Evolutionary conservation across 176 grass and related monocot species (phyloP).

Genomic region (bread wheat (Triticum aestivum)): DNA sequence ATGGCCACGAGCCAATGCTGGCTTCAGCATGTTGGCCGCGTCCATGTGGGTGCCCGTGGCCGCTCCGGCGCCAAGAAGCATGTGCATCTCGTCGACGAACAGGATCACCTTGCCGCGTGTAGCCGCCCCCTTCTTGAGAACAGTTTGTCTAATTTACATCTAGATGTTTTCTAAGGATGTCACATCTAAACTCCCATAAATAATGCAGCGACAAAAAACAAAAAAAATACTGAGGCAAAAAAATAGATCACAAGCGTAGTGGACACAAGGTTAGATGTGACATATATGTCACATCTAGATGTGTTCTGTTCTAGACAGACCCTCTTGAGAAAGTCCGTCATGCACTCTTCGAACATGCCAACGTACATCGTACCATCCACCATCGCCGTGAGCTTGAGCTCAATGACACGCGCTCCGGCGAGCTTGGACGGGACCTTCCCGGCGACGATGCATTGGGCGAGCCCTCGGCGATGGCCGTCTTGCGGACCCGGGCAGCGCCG

Average conservation of each 20-base stretch:
- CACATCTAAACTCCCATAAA: too few relatives aligned
- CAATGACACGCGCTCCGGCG: background rate
- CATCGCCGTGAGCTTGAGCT: background rate
- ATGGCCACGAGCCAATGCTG: background rate
- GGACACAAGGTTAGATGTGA: too few relatives aligned
- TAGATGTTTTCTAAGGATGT: too few relatives aligned
- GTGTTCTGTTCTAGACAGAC: too few relatives aligned
- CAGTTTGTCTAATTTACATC: too few relatives aligned
- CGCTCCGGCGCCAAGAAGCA: background rate
- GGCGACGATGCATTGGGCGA: background rate
- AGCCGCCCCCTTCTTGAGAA: background rate
- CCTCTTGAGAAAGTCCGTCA: background rate
- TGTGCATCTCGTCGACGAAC: conserved; percentile 1
- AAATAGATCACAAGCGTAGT: too few relatives aligned
- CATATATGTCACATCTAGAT: too few relatives aligned
- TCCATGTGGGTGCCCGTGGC: background rate
- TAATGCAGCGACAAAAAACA: too few relatives aligned
- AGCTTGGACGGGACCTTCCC: background rate
- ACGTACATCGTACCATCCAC: background rate
- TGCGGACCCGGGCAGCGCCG: background rate
- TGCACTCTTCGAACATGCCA: background rate
- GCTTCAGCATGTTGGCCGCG: background rate
- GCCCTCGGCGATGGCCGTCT: background rate
- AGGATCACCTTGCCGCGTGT: background rate
- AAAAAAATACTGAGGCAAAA: too few relatives aligned